Percentiles rank a stretch among this genome's conserved stretches.
Evolutionary conservation across 495 filamentous ascomycete genomes (phyloP).

Genomic region (Terfezia boudieri): DNA sequence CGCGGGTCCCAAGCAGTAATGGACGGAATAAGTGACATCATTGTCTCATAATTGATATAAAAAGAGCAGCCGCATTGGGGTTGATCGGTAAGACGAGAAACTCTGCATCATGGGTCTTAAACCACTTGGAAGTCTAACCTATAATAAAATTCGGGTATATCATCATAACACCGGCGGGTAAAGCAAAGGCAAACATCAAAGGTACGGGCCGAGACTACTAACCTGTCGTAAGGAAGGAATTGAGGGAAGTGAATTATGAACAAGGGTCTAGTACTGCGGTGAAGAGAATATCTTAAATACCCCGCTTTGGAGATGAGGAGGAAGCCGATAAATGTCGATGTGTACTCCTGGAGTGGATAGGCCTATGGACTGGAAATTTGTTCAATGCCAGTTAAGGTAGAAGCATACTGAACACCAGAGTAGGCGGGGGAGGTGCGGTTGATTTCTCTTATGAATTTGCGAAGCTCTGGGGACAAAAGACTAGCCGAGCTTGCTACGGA

Average conservation of each 20-base stretch:
- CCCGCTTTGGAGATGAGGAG: not conserved
- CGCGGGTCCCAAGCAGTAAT: not conserved
- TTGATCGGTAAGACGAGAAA: not conserved
- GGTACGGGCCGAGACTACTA: not conserved
- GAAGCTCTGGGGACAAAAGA: not conserved
- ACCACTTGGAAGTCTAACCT: conserved; percentile 25
- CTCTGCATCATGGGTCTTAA: conserved; percentile 7
- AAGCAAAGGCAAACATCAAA: not conserved
- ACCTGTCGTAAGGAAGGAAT: not conserved
- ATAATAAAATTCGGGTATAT: conserved; percentile 11
- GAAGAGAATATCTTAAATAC: not conserved
- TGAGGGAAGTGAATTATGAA: not conserved
- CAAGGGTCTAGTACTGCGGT: not conserved
- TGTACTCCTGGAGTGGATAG: no score
- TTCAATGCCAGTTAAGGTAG: no score
- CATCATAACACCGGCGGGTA: conserved; percentile 8
- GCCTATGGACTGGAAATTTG: no score
- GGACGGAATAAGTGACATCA: no score
- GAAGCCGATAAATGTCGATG: not conserved
- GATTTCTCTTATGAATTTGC: no score
- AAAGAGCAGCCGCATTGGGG: not conserved
- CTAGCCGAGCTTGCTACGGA: not conserved
- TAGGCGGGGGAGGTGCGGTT: no score
- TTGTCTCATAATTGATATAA: not conserved
- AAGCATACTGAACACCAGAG: no score